These are phyloP conservation scores for Naganishia vaughanmartiniae DNA, from an alignment of 768 basidiomycete genomes.

Conservation along the genomic window DNA sequence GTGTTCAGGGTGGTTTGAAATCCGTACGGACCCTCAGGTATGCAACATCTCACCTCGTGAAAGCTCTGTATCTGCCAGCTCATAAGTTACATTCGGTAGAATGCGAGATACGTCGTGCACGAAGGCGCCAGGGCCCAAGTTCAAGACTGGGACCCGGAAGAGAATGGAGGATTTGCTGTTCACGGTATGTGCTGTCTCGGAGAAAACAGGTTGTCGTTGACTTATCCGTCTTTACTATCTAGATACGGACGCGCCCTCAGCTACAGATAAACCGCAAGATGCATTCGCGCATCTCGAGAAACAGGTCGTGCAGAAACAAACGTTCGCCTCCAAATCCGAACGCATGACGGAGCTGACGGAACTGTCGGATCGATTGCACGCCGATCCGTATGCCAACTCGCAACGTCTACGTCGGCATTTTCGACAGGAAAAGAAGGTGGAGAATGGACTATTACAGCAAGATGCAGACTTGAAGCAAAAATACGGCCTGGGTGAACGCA, in stretches of 20 bases:
- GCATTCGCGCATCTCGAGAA: conserved; percentile 88
- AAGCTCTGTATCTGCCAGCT: background rate
- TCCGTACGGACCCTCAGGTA: conserved; percentile 95
- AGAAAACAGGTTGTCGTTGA: background rate
- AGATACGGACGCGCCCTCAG: conserved; percentile 67
- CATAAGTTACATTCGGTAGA: conserved; percentile 57
- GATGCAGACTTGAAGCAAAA: conserved; percentile 71
- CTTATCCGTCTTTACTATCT: background rate
- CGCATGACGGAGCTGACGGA: conserved; percentile 76
- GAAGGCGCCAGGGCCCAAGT: conserved; percentile 92
- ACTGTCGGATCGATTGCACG: conserved; percentile 71
- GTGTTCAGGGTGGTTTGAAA: conserved; percentile 96
- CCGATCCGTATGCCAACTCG: conserved; percentile 83
- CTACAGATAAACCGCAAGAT: conserved; percentile 61
- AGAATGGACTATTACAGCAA: conserved; percentile 63
- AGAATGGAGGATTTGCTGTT: conserved; percentile 86
- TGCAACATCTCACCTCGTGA: conserved; percentile 30
- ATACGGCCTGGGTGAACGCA: conserved; percentile 64
- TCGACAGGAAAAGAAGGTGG: conserved; percentile 79
- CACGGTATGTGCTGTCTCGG: conserved; percentile 60
- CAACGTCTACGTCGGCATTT: conserved; percentile 73
- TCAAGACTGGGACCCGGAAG: conserved; percentile 94
- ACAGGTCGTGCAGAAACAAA: conserved; percentile 70
- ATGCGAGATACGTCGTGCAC: conserved; percentile 87
- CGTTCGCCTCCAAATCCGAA: conserved; percentile 71